Conservation (phyloP, 2,329 filamentous ascomycete species). For the Colletotrichum ledebouriae region DNA sequence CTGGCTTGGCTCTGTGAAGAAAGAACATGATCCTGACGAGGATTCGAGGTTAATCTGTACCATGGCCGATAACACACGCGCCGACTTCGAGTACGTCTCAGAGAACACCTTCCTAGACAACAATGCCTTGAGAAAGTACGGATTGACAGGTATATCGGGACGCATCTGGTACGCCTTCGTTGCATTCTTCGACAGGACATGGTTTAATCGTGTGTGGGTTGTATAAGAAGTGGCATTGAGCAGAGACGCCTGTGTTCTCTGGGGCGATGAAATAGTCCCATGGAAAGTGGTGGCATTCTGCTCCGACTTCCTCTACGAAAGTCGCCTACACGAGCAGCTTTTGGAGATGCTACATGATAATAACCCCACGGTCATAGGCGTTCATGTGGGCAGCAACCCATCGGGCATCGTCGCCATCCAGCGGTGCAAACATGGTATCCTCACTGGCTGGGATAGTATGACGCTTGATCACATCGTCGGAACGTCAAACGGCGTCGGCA, state of each 20-base stretch:
- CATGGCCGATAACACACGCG: constrained; percentile 24
- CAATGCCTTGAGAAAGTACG: constrained; percentile 11
- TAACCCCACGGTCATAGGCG: constrained; percentile 24
- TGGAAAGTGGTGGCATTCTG: constrained; percentile 36
- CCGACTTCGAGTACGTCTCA: background rate
- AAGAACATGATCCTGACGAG: constrained; percentile 22
- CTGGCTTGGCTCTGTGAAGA: constrained; percentile 38
- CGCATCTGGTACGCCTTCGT: constrained; percentile 36
- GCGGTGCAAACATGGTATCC: constrained; percentile 21
- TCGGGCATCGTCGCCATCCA: constrained; percentile 35
- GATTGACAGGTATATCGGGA: constrained; percentile 5
- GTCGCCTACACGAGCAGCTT: constrained; percentile 30
- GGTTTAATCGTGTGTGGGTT: constrained; percentile 42
- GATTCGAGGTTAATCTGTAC: constrained; percentile 11
- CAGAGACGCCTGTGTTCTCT: constrained; percentile 37
- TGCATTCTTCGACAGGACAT: constrained; percentile 40
- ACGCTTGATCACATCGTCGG: constrained; percentile 30
- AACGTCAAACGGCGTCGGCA: no score
- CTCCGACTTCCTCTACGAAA: constrained; percentile 33
- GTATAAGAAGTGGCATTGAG: constrained; percentile 42
- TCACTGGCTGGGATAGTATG: constrained; percentile 26
- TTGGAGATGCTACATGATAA: constrained; percentile 29
- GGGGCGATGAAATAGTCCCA: constrained; percentile 29
- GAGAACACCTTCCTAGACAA: constrained; percentile 3
- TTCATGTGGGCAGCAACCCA: constrained; percentile 24